Conservation (phyloP, 2,329 filamentous ascomycete genomes). For the Nemania bipapillata region DNA sequence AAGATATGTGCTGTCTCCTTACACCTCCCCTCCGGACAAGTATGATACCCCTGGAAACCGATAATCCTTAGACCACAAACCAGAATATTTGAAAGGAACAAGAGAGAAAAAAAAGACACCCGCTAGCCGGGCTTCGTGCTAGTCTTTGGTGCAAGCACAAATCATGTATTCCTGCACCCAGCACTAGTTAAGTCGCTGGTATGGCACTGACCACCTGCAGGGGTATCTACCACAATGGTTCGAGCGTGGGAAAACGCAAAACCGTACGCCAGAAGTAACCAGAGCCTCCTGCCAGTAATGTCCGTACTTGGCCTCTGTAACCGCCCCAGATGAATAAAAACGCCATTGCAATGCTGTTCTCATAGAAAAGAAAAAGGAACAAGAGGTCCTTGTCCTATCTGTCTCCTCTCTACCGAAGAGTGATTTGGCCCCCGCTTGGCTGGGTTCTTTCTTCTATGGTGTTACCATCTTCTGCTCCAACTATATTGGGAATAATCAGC, state of each 20-base stretch:
- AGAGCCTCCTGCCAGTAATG: slow-evolving; percentile 44
- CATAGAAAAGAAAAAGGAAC: slow-evolving; percentile 13
- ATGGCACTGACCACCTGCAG: slow-evolving; percentile 20
- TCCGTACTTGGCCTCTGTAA: slow-evolving; percentile 35
- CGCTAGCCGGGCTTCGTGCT: neutral
- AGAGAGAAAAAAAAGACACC: neutral
- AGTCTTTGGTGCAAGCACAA: neutral
- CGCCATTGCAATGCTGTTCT: slow-evolving; percentile 48
- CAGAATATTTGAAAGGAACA: too few species aligned
- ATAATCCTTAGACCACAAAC: neutral
- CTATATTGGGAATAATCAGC: slow-evolving; percentile 38
- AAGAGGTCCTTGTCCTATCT: slow-evolving; percentile 18
- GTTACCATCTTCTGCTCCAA: slow-evolving; percentile 48
- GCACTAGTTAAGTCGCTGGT: slow-evolving; percentile 9
- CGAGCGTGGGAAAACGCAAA: slow-evolving; percentile 40
- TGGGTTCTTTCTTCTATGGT: slow-evolving; percentile 25
- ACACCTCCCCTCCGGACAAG: neutral
- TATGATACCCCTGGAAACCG: neutral
- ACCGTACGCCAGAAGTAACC: slow-evolving; percentile 44
- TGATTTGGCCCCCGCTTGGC: neutral
- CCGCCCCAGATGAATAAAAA: slow-evolving; percentile 38
- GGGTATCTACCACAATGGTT: slow-evolving; percentile 27
- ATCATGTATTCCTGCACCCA: slow-evolving; percentile 5
- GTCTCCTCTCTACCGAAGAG: slow-evolving; percentile 12
- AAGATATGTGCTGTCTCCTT: neutral